Conservation (phyloP, 306 rosid species). For the Gastrolobium villosum region DNA sequence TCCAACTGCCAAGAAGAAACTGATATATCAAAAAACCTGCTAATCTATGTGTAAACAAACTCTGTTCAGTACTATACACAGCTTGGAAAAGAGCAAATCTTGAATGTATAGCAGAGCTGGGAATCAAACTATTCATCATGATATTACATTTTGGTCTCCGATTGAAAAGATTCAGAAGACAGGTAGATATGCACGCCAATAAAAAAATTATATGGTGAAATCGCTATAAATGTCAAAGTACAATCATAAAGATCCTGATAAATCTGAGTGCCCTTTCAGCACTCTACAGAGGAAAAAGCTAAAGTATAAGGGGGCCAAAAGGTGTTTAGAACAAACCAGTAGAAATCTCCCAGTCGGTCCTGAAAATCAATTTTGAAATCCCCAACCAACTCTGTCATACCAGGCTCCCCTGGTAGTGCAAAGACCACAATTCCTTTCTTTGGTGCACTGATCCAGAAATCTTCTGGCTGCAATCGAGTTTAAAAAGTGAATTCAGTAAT, state of each 20-base stretch:
- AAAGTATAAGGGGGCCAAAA: background rate
- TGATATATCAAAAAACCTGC: slow-evolving; percentile 26
- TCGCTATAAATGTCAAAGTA: background rate
- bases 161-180: slow-evolving; percentile 1
- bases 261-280: slow-evolving; percentile 26
- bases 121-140: slow-evolving; percentile 22
- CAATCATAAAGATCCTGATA: slow-evolving; percentile 17
- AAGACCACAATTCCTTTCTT: slow-evolving; percentile 93
- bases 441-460: slow-evolving; percentile 88
- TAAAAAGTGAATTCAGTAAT: slow-evolving; percentile 33
- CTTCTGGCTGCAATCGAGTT: slow-evolving; percentile 82
- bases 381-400: slow-evolving; percentile 84
- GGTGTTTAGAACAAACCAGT: slow-evolving; percentile 66
- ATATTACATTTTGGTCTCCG: slow-evolving; percentile 14
- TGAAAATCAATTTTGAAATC: slow-evolving; percentile 94
- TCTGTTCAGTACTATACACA: slow-evolving; percentile 9
- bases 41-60: slow-evolving; percentile 29
- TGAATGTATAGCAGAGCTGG: slow-evolving; percentile 9
- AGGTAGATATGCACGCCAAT: background rate
- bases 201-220: background rate
- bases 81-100: slow-evolving; percentile 24
- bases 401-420: slow-evolving; percentile 96
- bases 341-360: slow-evolving; percentile 96
- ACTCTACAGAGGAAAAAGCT: slow-evolving; percentile 26
- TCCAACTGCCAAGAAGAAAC: slow-evolving; percentile 73